Evolutionary conservation across 2,329 filamentous ascomycete genomes (phyloP), one percentile per base, ranked within the genome.

Genomic region (Scolecobasidium constrictum): DNA sequence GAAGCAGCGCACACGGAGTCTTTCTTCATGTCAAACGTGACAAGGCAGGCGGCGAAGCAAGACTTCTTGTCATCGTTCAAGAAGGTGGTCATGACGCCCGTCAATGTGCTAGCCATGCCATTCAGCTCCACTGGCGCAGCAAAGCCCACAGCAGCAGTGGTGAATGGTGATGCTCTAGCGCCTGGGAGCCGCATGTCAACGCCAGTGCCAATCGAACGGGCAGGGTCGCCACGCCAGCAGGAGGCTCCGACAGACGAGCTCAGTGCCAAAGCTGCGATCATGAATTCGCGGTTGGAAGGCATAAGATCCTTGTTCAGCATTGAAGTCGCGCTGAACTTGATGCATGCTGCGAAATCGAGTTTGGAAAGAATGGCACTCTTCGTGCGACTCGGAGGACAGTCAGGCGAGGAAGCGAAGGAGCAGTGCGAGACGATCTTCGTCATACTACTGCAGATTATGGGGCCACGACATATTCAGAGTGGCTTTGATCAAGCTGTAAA

Each of bases 71-170:
- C 81, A 36, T 94, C 88, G 0, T 98, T 98, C 70, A 95, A 87
- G 57, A 96, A 96, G 61, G 92, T 98, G 6, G 85, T 98, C 50
- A 95, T 98, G 88, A 93, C 94, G 80, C 92, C 92, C 2, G 90
- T 98, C 38, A 94, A 86, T 41, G 90, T 87, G 6, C 68, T 96
- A 3, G 67, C 69, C 6, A 76, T 68, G n/a, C 72, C 72, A 43
- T 85, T 78, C 55, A 71, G 64, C 47, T 43, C 47, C 3, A 46
- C 46, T 26, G 43, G 42, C 17, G 62, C 61, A 15, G 57, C 57
- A 35, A 69, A 61, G 47, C 53, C 61, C 17, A 47, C 57, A n/a
- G 39, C 51, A 9, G 40, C 47, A 16, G 44, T 52, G 13, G 46
- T 44, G 33, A 55, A 43, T 37, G 48, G 40, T 19, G 50, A 43